A percentile compares a stretch with the other conserved stretches of the same genome.
Evolutionary conservation across 257 asterid species (phyloP).

Genomic region (Solanum paucissectum): DNA sequence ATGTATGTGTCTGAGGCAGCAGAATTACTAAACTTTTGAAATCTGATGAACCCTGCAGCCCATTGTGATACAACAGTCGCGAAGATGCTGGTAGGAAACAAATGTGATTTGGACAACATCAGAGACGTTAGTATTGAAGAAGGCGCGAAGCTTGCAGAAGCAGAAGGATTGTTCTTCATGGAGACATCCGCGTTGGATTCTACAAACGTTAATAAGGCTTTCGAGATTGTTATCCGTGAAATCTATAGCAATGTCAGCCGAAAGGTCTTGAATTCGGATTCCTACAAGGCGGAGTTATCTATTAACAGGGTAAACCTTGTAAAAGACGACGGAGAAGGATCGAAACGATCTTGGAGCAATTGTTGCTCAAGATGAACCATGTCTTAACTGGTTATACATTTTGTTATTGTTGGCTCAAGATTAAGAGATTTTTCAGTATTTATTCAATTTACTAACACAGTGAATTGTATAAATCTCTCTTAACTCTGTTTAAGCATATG

Average conservation of each 20-base stretch:
- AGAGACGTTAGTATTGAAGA: slow-evolving; percentile 14
- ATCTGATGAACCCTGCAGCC: neutral
- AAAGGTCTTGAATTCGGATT: slow-evolving; percentile 13
- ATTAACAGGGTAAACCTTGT: slow-evolving; percentile 17
- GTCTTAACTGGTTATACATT: neutral
- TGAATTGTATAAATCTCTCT: neutral
- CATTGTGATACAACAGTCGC: slow-evolving; percentile 21
- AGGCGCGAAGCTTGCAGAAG: slow-evolving; percentile 17
- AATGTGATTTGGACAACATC: slow-evolving; percentile 20
- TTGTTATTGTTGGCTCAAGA: neutral
- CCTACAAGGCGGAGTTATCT: slow-evolving; percentile 16
- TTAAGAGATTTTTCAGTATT: neutral
- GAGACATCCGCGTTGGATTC: slow-evolving; percentile 26
- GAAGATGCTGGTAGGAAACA: slow-evolving; percentile 18
- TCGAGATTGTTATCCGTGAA: slow-evolving; percentile 17
- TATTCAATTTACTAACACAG: neutral
- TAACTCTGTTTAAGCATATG: neutral
- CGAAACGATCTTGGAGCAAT: slow-evolving; percentile 3
- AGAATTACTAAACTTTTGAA: neutral
- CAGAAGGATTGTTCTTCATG: slow-evolving; percentile 19
- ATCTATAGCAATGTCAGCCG: slow-evolving; percentile 15
- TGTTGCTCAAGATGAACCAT: slow-evolving; percentile 12
- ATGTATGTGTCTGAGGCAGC: neutral
- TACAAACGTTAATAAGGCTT: slow-evolving; percentile 17
- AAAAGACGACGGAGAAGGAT: slow-evolving; percentile 1